A percentile compares a stretch with the other conserved stretches of the same genome.
These are phyloP conservation scores for Ophiocordyceps australis DNA, from an alignment of 2,329 filamentous ascomycete genomes.

Conservation along the genomic window DNA sequence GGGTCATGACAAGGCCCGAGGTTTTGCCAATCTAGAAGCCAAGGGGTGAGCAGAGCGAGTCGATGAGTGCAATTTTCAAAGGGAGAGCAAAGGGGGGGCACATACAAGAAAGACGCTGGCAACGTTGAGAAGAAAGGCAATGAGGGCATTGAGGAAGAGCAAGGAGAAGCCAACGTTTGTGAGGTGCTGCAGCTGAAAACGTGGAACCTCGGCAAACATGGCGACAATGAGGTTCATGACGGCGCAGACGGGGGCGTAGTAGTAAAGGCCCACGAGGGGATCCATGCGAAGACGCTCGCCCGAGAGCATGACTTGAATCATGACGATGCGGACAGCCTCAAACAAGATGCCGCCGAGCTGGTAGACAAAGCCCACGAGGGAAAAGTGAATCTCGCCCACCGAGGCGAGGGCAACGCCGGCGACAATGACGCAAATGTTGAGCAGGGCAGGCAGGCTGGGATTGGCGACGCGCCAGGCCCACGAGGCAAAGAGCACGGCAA, in stretches of 20 bases:
- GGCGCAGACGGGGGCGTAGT: slow-evolving; percentile 73
- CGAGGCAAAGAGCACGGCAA: slow-evolving; percentile 46
- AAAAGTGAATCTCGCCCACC: slow-evolving; percentile 50
- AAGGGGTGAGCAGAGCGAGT: slow-evolving; percentile 1
- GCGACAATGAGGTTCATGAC: slow-evolving; percentile 61
- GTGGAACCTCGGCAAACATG: slow-evolving; percentile 48
- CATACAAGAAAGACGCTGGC: slow-evolving; percentile 73
- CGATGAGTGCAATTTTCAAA: slow-evolving; percentile 3
- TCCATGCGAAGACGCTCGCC: slow-evolving; percentile 71
- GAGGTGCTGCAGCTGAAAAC: slow-evolving; percentile 47
- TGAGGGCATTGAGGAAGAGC: slow-evolving; percentile 54
- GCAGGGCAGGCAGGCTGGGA: slow-evolving; percentile 22
- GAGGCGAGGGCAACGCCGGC: slow-evolving; percentile 32
- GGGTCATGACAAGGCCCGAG: slow-evolving; percentile 68
- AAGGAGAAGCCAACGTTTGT: slow-evolving; percentile 44
- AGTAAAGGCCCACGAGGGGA: slow-evolving; percentile 73
- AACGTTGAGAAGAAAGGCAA: slow-evolving; percentile 68
- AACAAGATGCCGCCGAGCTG: slow-evolving; percentile 63
- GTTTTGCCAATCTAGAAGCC: slow-evolving; percentile 61
- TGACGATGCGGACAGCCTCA: slow-evolving; percentile 65
- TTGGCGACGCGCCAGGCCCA: slow-evolving; percentile 38
- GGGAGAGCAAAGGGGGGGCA: slow-evolving; percentile 4
- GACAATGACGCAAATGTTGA: slow-evolving; percentile 33
- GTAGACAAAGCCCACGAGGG: slow-evolving; percentile 44
- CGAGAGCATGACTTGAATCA: slow-evolving; percentile 71